Conservation (phyloP, 192 early-diverging fungal species). For the Allomyces arbusculus region DNA sequence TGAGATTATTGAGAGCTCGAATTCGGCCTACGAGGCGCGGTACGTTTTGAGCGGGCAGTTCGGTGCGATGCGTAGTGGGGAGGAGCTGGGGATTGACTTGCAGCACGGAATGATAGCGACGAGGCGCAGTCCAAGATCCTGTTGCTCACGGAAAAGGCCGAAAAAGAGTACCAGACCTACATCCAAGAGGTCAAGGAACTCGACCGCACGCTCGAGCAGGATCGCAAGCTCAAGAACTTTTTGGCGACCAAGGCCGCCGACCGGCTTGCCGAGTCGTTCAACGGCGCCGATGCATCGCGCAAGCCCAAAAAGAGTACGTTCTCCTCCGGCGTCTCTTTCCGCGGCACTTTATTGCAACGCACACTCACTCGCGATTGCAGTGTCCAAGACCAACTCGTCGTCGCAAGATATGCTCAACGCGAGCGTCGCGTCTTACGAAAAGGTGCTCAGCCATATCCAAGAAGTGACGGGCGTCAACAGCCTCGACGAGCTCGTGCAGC, state of each 20-base stretch:
- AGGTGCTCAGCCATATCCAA: slow-evolving; percentile 24
- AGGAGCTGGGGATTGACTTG: not conserved
- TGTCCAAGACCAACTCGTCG: slow-evolving; percentile 9
- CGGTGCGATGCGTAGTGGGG: no score
- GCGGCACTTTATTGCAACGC: no score
- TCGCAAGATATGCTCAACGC: slow-evolving; percentile 25
- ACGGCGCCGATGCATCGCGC: not conserved
- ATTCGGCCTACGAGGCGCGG: slow-evolving; percentile 37
- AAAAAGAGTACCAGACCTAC: slow-evolving; percentile 41
- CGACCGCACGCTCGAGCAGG: slow-evolving; percentile 32
- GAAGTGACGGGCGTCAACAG: slow-evolving; percentile 28
- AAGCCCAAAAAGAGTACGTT: not conserved
- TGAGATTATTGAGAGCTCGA: slow-evolving; percentile 36
- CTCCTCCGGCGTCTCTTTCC: not conserved
- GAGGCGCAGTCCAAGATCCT: slow-evolving; percentile 37
- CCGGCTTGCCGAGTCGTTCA: slow-evolving; percentile 10
- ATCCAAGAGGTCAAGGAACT: slow-evolving; percentile 42
- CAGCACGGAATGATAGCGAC: slow-evolving; percentile 9
- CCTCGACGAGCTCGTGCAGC: slow-evolving; percentile 27
- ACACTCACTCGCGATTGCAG: not conserved
- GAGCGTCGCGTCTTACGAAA: slow-evolving; percentile 27
- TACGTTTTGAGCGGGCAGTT: slow-evolving; percentile 9
- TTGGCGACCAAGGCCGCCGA: slow-evolving; percentile 37
- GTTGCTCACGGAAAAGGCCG: slow-evolving; percentile 30
- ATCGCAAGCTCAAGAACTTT: slow-evolving; percentile 33